Conservation (phyloP, 257 asterid genomes). For the Pogostemon cablin region DNA sequence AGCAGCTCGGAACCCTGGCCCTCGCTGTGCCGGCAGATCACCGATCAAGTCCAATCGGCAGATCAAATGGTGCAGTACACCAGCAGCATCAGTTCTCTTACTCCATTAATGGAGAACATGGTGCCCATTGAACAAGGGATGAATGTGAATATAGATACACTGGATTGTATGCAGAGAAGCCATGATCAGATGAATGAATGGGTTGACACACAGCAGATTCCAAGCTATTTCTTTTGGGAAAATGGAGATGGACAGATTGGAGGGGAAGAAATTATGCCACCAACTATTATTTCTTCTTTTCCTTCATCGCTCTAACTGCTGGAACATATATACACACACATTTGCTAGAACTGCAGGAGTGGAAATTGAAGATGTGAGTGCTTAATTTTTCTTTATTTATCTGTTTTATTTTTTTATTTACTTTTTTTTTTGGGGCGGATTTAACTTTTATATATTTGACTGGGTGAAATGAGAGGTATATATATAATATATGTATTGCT, state of each 20-base stretch:
- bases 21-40: constrained; percentile 34
- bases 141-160: constrained; percentile 37
- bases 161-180: no score
- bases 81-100: constrained; percentile 32
- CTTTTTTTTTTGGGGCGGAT: constrained; percentile 33
- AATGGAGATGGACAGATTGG: constrained; percentile 54
- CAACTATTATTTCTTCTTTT: constrained; percentile 51
- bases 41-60: constrained; percentile 33
- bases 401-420: no score
- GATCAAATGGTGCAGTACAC: constrained; percentile 34
- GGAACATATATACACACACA: not conserved
- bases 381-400: constrained; percentile 36
- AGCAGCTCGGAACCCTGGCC: constrained; percentile 48
- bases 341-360: not conserved
- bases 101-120: constrained; percentile 54
- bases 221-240: constrained; percentile 75
- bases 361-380: constrained; percentile 33
- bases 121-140: constrained; percentile 38
- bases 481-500: constrained; percentile 10
- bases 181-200: constrained; percentile 51
- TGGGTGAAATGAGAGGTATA: constrained; percentile 32
- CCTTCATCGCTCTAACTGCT: constrained; percentile 54
- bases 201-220: constrained; percentile 62
- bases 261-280: constrained; percentile 49
- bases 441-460: constrained; percentile 30